Conservation (phyloP, 768 basidiomycete genomes). For the Solioccasus polychromus region DNA sequence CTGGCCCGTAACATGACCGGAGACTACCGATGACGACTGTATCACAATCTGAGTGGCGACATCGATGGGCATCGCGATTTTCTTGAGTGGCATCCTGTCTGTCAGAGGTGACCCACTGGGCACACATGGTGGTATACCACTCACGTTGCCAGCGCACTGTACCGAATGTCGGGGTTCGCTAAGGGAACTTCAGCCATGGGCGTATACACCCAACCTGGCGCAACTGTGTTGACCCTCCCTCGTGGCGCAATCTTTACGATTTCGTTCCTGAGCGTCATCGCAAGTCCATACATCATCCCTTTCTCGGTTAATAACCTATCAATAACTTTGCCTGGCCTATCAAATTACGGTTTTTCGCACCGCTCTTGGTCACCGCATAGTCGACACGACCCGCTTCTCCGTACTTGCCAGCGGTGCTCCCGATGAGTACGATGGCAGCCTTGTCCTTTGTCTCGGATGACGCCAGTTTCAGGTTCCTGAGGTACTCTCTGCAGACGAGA, state of each 20-base stretch:
- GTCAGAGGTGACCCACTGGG: too few species aligned
- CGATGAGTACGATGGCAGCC: slow-evolving; percentile 59
- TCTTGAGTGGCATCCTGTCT: slow-evolving; percentile 63
- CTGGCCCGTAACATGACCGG: slow-evolving; percentile 68
- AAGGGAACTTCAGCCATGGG: slow-evolving; percentile 61
- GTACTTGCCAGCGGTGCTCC: slow-evolving; percentile 67
- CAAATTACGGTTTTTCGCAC: slow-evolving; percentile 30
- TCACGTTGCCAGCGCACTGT: slow-evolving; percentile 65
- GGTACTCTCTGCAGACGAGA: slow-evolving; percentile 57
- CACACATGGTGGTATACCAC: slow-evolving; percentile 16
- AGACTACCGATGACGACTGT: slow-evolving; percentile 54
- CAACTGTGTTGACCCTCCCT: slow-evolving; percentile 63
- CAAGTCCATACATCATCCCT: slow-evolving; percentile 73
- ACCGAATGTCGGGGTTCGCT: slow-evolving; percentile 49
- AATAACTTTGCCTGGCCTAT: too few species aligned
- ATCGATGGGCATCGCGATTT: slow-evolving; percentile 60
- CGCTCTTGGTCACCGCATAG: slow-evolving; percentile 64
- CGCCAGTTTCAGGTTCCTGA: slow-evolving; percentile 42
- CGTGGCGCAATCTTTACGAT: slow-evolving; percentile 69
- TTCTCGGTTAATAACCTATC: background rate
- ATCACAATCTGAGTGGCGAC: slow-evolving; percentile 61
- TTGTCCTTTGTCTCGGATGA: slow-evolving; percentile 43
- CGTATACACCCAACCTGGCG: slow-evolving; percentile 65
- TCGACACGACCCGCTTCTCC: slow-evolving; percentile 66
- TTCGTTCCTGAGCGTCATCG: slow-evolving; percentile 68